Percentiles rank a stretch among this genome's conserved stretches.
These are phyloP conservation scores for Pythium aquatile DNA, from an alignment of 352 stramenopile genomes.

Conservation along the genomic window DNA sequence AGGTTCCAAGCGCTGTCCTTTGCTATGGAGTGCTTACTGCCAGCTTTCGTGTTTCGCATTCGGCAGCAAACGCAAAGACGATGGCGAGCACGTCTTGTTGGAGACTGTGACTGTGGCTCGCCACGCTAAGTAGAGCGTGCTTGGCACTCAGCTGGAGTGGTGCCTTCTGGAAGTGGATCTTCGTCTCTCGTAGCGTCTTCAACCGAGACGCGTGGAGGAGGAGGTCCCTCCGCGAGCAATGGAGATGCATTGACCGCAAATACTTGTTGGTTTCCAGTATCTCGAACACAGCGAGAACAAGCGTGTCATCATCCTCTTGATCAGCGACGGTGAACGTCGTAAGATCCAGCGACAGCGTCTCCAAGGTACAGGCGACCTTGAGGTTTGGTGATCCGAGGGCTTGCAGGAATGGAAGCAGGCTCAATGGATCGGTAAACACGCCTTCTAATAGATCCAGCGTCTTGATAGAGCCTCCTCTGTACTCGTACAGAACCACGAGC, in stretches of 20 bases:
- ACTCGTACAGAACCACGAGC: no score
- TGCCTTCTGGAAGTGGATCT: neutral
- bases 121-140: neutral
- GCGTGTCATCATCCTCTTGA: neutral
- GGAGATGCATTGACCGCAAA: neutral
- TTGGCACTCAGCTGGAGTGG: conserved; percentile 4
- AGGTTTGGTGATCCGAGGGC: neutral
- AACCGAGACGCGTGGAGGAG: no score
- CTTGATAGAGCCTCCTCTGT: no score
- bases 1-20: no score
- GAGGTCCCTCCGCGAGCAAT: no score
- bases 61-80: conserved; percentile 8
- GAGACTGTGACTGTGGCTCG: neutral
- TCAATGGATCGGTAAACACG: neutral
- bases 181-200: no score
- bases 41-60: conserved; percentile 3
- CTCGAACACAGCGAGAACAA: neutral
- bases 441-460: neutral
- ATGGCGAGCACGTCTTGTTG: neutral
- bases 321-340: neutral
- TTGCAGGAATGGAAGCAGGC: neutral
- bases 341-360: neutral
- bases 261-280: neutral
- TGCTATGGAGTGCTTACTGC: neutral
- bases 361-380: neutral